Percentiles rank a stretch among this genome's conserved stretches.
Evolutionary conservation across 768 basidiomycete species (phyloP).

Genomic region (Trametes gibbosa): DNA sequence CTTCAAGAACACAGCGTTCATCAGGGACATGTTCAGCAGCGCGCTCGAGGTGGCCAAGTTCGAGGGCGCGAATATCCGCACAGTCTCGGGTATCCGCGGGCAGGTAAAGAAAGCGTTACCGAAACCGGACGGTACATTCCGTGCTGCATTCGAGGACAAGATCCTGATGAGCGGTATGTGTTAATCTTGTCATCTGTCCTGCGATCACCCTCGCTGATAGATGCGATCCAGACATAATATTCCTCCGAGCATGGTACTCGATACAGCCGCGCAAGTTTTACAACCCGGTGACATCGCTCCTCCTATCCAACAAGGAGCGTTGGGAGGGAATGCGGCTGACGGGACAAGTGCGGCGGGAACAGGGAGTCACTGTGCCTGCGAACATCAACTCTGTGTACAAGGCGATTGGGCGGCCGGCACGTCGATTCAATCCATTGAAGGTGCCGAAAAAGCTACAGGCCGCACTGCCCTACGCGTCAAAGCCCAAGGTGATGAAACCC

Average conservation of each 20-base stretch:
- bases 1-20: slow-evolving; percentile 98
- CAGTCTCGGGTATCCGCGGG: slow-evolving; percentile 93
- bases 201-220: neutral
- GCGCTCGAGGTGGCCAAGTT: slow-evolving; percentile 97
- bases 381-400: slow-evolving; percentile 88
- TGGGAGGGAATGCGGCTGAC: slow-evolving; percentile 98
- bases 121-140: slow-evolving; percentile 94
- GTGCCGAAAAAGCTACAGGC: slow-evolving; percentile 91
- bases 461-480: slow-evolving; percentile 86
- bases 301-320: slow-evolving; percentile 73
- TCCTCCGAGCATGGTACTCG: slow-evolving; percentile 95
- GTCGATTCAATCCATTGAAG: slow-evolving; percentile 89
- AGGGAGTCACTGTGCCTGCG: slow-evolving; percentile 78
- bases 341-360: slow-evolving; percentile 85
- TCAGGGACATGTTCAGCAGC: slow-evolving; percentile 95
- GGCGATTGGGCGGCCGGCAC: slow-evolving; percentile 68
- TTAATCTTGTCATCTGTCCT: too few species aligned
- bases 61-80: slow-evolving; percentile 94
- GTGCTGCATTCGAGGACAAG: slow-evolving; percentile 98
- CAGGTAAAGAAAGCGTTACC: slow-evolving; percentile 94
- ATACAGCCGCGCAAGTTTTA: slow-evolving; percentile 95
- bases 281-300: slow-evolving; percentile 91
- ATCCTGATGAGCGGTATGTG: slow-evolving; percentile 88
- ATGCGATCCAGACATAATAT: slow-evolving; percentile 66
- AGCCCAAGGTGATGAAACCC: slow-evolving; percentile 79